These are phyloP conservation scores for Candida ipomoeae DNA, from an alignment of 805 yeast species.

Conservation along the genomic window DNA sequence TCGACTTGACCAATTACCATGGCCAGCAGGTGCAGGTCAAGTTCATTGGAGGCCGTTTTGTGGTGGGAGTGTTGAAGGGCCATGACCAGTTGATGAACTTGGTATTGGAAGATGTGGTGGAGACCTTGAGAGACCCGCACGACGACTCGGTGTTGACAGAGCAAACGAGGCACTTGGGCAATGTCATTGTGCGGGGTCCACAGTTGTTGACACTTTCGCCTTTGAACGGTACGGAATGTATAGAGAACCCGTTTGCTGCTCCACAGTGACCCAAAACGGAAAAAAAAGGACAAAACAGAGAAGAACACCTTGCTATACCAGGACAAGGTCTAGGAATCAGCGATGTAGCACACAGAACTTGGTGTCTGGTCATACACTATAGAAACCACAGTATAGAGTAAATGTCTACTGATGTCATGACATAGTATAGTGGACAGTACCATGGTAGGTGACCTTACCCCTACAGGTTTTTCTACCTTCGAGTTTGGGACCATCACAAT, in stretches of 20 bases:
- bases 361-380: no score
- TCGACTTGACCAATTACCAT: slow-evolving; percentile 72
- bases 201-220: slow-evolving; percentile 71
- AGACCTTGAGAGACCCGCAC: slow-evolving; percentile 63
- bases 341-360: no score
- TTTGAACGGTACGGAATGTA: slow-evolving; percentile 62
- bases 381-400: no score
- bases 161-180: slow-evolving; percentile 54
- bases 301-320: no score
- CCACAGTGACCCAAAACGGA: background rate
- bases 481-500: no score
- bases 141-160: slow-evolving; percentile 52
- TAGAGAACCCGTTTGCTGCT: slow-evolving; percentile 61
- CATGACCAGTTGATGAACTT: slow-evolving; percentile 77
- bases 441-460: no score
- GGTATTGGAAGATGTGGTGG: slow-evolving; percentile 68
- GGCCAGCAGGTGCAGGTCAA: slow-evolving; percentile 72
- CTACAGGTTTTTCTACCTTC: no score
- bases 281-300: no score
- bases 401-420: no score
- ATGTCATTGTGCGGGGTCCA: slow-evolving; percentile 85
- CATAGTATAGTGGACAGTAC: no score
- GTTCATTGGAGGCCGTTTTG: slow-evolving; percentile 81
- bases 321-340: no score
- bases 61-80: slow-evolving; percentile 79